phyloP scores from a whole-genome alignment of 1,284 basidiomycete genomes.

The Cryptococcus sp. region DNA sequence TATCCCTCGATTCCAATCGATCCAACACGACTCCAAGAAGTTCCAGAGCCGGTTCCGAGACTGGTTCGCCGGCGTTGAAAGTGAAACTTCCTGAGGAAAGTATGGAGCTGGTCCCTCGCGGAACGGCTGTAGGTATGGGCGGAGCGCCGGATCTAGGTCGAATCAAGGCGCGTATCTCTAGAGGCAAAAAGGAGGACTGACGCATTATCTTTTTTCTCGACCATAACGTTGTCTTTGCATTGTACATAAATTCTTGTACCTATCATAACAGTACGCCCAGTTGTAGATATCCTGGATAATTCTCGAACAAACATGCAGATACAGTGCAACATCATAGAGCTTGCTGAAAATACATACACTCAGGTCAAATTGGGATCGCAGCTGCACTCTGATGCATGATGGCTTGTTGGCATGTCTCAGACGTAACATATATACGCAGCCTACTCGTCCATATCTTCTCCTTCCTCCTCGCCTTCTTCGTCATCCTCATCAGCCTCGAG shows the following conservation, averaged over 20 bases:
- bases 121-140: not conserved
- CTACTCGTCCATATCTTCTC: conserved; percentile 12
- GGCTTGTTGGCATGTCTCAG: too few relatives aligned
- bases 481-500: conserved; percentile 43
- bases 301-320: too few relatives aligned
- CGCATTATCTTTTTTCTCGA: not conserved
- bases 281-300: too few relatives aligned
- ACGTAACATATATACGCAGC: too few relatives aligned
- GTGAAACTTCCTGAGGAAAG: not conserved
- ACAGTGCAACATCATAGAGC: too few relatives aligned
- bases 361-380: too few relatives aligned
- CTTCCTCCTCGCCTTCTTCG: conserved; percentile 29
- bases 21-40: not conserved
- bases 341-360: too few relatives aligned
- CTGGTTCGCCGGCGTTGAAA: not conserved
- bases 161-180: not conserved
- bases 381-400: too few relatives aligned
- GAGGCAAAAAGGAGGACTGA: not conserved
- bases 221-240: too few relatives aligned
- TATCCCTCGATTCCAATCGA: not conserved
- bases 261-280: too few relatives aligned
- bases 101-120: not conserved
- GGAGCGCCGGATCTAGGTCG: not conserved
- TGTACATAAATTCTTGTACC: too few relatives aligned
- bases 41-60: not conserved